Conservation (phyloP, 805 yeast genomes). For the Suhomyces vadensis region DNA sequence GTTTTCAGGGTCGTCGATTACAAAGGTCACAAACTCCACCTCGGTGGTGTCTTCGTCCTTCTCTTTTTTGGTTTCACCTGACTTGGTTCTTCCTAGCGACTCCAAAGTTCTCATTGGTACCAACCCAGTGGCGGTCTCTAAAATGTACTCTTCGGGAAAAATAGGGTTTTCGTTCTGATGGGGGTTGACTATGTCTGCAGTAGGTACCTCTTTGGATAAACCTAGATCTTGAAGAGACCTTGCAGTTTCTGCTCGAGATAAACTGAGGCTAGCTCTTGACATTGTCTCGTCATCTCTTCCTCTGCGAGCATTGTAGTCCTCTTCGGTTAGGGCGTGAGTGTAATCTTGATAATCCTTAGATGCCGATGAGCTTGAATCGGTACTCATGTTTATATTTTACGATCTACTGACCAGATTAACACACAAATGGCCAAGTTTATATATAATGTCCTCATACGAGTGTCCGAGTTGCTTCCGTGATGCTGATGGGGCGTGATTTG, state of each 20-base stretch:
- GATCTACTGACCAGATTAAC: no score
- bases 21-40: slow-evolving; percentile 84
- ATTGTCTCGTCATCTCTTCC: not conserved
- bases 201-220: slow-evolving; percentile 48
- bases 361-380: not conserved
- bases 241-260: slow-evolving; percentile 69
- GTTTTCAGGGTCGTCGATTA: slow-evolving; percentile 78
- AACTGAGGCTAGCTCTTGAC: not conserved
- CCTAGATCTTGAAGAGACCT: slow-evolving; percentile 68
- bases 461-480: no score
- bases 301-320: not conserved
- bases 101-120: slow-evolving; percentile 78
- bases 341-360: not conserved
- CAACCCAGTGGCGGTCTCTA: slow-evolving; percentile 86
- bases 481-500: no score
- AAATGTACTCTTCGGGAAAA: slow-evolving; percentile 89
- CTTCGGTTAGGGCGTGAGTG: not conserved
- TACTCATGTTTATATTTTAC: slow-evolving; percentile 4
- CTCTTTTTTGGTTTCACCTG: slow-evolving; percentile 10
- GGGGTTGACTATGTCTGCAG: slow-evolving; percentile 49
- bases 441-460: no score
- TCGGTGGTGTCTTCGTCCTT: slow-evolving; percentile 36
- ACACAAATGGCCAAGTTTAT: no score
- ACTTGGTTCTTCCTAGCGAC: slow-evolving; percentile 55
- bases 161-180: slow-evolving; percentile 57